Conservation (phyloP, 164 flowering plant genomes). For the Cinnamomum chago region DNA sequence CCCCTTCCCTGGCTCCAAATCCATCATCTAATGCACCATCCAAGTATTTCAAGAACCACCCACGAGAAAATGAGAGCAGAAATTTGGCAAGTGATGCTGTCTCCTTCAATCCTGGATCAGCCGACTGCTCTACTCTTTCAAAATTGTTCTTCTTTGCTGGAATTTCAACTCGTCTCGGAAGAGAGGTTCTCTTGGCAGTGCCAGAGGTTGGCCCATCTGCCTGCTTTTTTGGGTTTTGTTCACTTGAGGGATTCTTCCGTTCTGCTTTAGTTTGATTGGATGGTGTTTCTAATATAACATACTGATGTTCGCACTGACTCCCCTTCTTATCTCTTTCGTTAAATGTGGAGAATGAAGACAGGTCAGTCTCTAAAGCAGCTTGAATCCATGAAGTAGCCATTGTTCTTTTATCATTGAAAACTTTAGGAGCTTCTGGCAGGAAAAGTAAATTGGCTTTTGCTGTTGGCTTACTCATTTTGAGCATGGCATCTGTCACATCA, state of each 20-base stretch:
- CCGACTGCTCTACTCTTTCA: slow-evolving; percentile 24
- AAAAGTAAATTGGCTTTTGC: not conserved
- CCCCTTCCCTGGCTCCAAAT: slow-evolving; percentile 25
- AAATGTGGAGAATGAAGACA: slow-evolving; percentile 42
- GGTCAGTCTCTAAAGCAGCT: slow-evolving; percentile 51
- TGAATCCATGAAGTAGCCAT: slow-evolving; percentile 47
- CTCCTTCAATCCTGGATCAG: slow-evolving; percentile 34
- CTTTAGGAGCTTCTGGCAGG: slow-evolving; percentile 14
- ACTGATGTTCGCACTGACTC: slow-evolving; percentile 18
- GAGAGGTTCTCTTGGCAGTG: slow-evolving; percentile 18
- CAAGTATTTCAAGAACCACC: slow-evolving; percentile 57
- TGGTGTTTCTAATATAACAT: slow-evolving; percentile 34
- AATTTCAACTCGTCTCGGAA: slow-evolving; percentile 12
- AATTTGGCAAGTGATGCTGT: slow-evolving; percentile 33
- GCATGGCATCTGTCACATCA: slow-evolving; percentile 24
- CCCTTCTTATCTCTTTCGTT: slow-evolving; percentile 26
- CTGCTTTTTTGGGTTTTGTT: slow-evolving; percentile 19
- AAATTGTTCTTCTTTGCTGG: slow-evolving; percentile 19
- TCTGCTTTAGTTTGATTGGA: slow-evolving; percentile 9
- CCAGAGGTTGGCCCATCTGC: slow-evolving; percentile 5
- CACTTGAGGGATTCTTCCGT: slow-evolving; percentile 22
- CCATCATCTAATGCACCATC: slow-evolving; percentile 39
- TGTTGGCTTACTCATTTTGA: slow-evolving; percentile 17
- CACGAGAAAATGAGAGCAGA: slow-evolving; percentile 37
- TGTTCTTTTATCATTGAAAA: slow-evolving; percentile 18